These are phyloP conservation scores for Rhexocercosporidium sp. DNA, from an alignment of 2,329 filamentous ascomycete species.

Conservation along the genomic window DNA sequence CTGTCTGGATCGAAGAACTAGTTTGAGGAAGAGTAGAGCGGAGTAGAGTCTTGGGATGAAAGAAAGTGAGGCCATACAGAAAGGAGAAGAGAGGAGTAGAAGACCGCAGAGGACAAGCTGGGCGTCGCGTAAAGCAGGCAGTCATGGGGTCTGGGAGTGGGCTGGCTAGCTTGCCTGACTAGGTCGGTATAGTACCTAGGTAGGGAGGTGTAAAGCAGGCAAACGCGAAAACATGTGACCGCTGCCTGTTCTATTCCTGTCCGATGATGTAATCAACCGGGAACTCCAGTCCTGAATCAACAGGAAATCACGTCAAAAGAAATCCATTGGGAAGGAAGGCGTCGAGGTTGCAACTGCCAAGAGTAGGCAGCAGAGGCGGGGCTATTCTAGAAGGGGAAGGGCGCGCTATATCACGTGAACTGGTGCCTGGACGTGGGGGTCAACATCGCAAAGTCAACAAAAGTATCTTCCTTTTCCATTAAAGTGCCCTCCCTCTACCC, in stretches of 20 bases:
- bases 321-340: background rate
- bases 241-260: background rate
- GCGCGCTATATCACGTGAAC: background rate
- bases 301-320: background rate
- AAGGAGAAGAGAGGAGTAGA: background rate
- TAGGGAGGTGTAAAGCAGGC: too few species aligned
- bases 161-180: too few species aligned
- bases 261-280: background rate
- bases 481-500: background rate
- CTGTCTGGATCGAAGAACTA: too few species aligned
- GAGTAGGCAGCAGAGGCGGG: background rate
- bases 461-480: background rate
- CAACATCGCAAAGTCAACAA: slow-evolving; percentile 3
- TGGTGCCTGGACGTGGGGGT: slow-evolving; percentile 1
- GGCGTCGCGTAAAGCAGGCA: background rate
- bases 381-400: background rate
- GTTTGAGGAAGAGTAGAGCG: too few species aligned
- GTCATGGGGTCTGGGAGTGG: background rate
- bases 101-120: background rate
- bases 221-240: slow-evolving; percentile 7
- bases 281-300: background rate
- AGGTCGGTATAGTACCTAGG: too few species aligned
- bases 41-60: too few species aligned
- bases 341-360: background rate
- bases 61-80: background rate